A percentile compares a stretch with the other conserved stretches of the same genome.
These are phyloP conservation scores for Pterocarpus macrocarpus DNA, from an alignment of 306 rosid genomes.

Conservation along the genomic window DNA sequence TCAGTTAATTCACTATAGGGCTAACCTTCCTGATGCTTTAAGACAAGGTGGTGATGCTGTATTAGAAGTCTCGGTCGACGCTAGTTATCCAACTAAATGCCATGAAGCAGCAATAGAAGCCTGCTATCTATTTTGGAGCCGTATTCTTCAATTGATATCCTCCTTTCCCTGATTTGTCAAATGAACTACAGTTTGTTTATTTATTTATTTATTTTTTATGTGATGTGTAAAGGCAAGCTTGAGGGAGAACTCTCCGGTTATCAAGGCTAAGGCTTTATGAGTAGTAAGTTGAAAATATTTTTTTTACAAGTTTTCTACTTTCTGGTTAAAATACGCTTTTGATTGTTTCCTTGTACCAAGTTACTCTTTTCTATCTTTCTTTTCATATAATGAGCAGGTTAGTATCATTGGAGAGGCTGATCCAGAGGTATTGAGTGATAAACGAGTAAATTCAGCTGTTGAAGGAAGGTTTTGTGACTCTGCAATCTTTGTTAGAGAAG, in stretches of 20 bases:
- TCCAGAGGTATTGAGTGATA: slow-evolving; percentile 95
- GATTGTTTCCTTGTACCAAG: slow-evolving; percentile 12
- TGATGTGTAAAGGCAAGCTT: slow-evolving; percentile 71
- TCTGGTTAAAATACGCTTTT: slow-evolving; percentile 39
- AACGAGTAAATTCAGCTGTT: slow-evolving; percentile 81
- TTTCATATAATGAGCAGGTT: slow-evolving; percentile 71
- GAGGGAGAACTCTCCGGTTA: slow-evolving; percentile 91
- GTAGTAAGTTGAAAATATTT: slow-evolving; percentile 66
- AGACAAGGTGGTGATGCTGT: slow-evolving; percentile 77
- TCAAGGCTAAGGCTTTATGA: slow-evolving; percentile 94
- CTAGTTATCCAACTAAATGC: slow-evolving; percentile 73
- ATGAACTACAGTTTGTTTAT: slow-evolving; percentile 10
- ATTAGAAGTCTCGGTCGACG: slow-evolving; percentile 77
- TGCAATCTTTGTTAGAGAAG: slow-evolving; percentile 97
- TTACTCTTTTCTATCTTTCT: slow-evolving; percentile 25
- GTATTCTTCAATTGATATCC: slow-evolving; percentile 75
- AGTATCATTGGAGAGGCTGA: slow-evolving; percentile 99
- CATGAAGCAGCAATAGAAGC: slow-evolving; percentile 79
- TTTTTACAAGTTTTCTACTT: slow-evolving; percentile 19
- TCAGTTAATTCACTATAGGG: slow-evolving; percentile 90
- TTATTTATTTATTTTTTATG: not conserved
- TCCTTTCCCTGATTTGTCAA: slow-evolving; percentile 38
- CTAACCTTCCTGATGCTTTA: slow-evolving; percentile 88
- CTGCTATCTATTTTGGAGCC: slow-evolving; percentile 88
- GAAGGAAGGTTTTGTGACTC: slow-evolving; percentile 98